phyloP scores from a whole-genome alignment of 495 filamentous ascomycete species.

The Aspergillus heteromorphus region DNA sequence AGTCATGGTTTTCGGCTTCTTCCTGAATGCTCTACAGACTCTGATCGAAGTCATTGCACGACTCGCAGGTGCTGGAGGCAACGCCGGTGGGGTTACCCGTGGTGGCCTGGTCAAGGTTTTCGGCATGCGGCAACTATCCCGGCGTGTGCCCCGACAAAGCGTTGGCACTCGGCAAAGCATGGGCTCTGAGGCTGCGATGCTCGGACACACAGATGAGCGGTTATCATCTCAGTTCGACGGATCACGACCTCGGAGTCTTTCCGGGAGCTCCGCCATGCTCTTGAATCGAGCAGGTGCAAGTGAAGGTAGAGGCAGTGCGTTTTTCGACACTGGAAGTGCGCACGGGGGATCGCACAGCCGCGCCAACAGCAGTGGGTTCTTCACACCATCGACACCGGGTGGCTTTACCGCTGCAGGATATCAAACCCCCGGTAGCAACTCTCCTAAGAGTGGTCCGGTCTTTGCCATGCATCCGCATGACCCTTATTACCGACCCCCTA shows the following conservation, averaged over 20 bases:
- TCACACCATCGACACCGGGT: constrained; percentile 64
- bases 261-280: constrained; percentile 74
- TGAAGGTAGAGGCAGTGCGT: constrained; percentile 42
- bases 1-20: constrained; percentile 89
- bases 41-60: constrained; percentile 81
- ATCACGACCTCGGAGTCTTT: constrained; percentile 72
- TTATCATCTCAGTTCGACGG: constrained; percentile 63
- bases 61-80: constrained; percentile 71
- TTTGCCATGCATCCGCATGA: constrained; percentile 49
- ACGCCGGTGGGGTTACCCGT: constrained; percentile 67
- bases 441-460: constrained; percentile 39
- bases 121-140: constrained; percentile 86
- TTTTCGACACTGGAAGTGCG: constrained; percentile 43
- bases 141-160: constrained; percentile 59
- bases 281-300: constrained; percentile 50
- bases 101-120: constrained; percentile 86
- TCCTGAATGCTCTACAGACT: constrained; percentile 86
- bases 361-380: constrained; percentile 46
- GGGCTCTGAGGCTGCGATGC: constrained; percentile 74
- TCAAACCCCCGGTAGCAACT: constrained; percentile 29
- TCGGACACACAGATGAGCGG: constrained; percentile 56
- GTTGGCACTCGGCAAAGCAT: constrained; percentile 65
- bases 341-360: constrained; percentile 43
- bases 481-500: constrained; percentile 80
- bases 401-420: constrained; percentile 60